Percentiles rank a stretch among this genome's conserved stretches.
Conservation (phyloP, 1,139 yeast genomes). For the Yamadazyma dendronema region DNA sequence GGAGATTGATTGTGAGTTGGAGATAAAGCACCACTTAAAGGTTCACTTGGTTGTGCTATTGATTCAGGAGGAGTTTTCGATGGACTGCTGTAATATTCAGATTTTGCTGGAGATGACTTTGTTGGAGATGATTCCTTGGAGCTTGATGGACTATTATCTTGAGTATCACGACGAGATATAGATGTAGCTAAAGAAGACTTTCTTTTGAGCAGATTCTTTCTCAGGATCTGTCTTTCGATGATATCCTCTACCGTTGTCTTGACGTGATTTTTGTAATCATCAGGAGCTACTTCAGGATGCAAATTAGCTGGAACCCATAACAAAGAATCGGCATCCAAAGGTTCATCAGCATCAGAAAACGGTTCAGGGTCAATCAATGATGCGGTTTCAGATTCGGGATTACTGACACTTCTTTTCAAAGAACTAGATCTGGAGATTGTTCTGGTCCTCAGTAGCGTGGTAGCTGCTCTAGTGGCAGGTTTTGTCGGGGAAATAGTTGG, state of each 20-base stretch:
- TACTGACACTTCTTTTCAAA: not conserved
- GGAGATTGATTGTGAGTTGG: conserved; percentile 6
- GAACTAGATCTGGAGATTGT: conserved; percentile 2
- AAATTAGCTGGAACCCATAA: conserved; percentile 95
- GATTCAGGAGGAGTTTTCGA: conserved; percentile 12
- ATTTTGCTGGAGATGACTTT: not conserved
- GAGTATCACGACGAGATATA: conserved; percentile 16
- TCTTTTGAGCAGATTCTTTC: conserved; percentile 27
- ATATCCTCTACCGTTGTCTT: conserved; percentile 77
- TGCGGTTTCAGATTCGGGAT: conserved; percentile 15
- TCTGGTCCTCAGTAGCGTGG: not conserved
- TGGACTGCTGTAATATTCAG: not conserved
- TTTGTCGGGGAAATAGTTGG: conserved; percentile 9
- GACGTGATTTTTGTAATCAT: conserved; percentile 80
- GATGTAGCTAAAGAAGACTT: conserved; percentile 31
- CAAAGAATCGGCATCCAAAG: conserved; percentile 31
- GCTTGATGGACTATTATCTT: conserved; percentile 4
- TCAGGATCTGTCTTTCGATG: conserved; percentile 41
- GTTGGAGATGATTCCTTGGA: conserved; percentile 9
- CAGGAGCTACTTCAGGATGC: conserved; percentile 93
- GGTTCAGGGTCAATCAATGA: not conserved
- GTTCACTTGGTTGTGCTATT: not conserved
- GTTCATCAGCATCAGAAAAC: conserved; percentile 21
- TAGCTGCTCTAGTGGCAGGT: not conserved
- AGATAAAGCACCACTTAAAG: not conserved